Base-by-base conservation (phyloP, 257 asterid genomes). In the Salvia rosmarinus region DNA sequence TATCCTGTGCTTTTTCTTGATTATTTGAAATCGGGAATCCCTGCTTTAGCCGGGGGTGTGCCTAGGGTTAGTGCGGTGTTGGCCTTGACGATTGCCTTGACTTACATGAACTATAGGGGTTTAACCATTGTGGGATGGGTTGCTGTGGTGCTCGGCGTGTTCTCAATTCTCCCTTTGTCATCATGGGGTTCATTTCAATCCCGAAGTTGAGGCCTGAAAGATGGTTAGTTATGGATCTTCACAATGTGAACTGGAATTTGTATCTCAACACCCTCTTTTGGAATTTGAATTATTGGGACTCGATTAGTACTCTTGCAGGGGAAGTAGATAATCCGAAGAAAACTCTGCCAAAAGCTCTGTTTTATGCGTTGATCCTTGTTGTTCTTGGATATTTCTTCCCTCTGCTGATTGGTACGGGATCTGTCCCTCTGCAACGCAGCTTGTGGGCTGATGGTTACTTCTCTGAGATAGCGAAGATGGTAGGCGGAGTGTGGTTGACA, bases 261-360 rank as follows among this genome's bases (percentile, higher is more conserved):
- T 85, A 85, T 67, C 74, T 85, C 0, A 83, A 85, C 71, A 83
- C 88, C 1, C 85, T 85, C 20, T 85, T 85, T 19, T 85, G 90
- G 90, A 85, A 85, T 44, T 71, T 85, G 25, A 85, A 85, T 37
- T 85, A 85, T 64, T 85, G 90, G 88, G 90, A 85, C 17, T 83
- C 88, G 0, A 83, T 85, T 37, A 85, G 90, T 74, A 85, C 90
- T n/a, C 79, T 85, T 0, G 85, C 87, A 7, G 90, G 90, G 70
- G 90, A 85, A 77, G 90, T 85, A 28, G 83, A 74, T 6, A 85
- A 85, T 52, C 90, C 90, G 0, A 75, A 75, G 67, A 83, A 67
- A 77, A 81, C 90, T 68, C 88, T 85, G 12, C 90, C 90, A 1
- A 85, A 79, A 66, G 88, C 85, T 30, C 75, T 85, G 70, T 83